Evolutionary conservation across 139 green algal genomes (phyloP).

Genomic region (Eudorina sp.): DNA sequence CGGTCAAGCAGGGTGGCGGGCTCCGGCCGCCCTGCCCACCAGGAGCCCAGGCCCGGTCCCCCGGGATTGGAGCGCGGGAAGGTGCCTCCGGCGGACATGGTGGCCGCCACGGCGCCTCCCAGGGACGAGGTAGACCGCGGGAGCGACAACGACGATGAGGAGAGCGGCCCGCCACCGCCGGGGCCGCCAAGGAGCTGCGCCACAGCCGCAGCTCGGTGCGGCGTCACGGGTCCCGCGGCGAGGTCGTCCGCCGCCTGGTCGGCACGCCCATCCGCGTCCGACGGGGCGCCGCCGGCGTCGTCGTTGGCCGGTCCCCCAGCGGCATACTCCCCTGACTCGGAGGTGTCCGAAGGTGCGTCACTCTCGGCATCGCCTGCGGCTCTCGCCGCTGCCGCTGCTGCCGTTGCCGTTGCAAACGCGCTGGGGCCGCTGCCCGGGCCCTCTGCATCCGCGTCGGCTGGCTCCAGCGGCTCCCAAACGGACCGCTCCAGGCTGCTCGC

Average conservation of each 20-base stretch:
- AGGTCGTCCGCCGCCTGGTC: neutral
- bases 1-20: constrained; percentile 1
- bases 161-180: too few relatives aligned
- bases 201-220: neutral
- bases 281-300: too few relatives aligned
- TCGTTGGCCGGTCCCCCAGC: neutral
- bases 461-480: neutral
- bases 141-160: neutral
- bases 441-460: neutral
- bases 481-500: neutral
- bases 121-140: neutral
- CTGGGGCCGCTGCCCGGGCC: neutral
- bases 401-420: neutral
- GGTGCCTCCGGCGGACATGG: neutral
- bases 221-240: neutral
- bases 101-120: neutral
- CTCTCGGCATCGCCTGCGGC: neutral
- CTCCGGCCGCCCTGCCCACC: neutral
- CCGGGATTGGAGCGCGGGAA: neutral
- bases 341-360: neutral
- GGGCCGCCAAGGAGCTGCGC: neutral
- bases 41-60: neutral
- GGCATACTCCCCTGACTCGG: neutral
- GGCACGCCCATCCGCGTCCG: too few relatives aligned
- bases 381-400: neutral